Conservation (phyloP, 2,329 filamentous ascomycete genomes). For the Apiospora sp. region DNA sequence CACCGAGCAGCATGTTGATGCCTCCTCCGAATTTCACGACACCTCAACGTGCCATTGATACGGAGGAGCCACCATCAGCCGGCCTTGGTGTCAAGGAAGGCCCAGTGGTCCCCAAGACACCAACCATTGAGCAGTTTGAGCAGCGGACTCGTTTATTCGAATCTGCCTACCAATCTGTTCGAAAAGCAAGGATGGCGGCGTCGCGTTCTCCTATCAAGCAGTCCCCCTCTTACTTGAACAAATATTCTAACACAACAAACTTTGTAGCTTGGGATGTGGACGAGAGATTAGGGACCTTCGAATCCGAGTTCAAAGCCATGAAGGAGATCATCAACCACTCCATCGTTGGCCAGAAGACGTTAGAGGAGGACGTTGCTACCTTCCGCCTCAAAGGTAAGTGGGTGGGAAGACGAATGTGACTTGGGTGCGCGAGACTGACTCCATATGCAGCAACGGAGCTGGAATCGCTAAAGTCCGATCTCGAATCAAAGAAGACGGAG, state of each 20-base stretch:
- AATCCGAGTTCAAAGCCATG: slow-evolving; percentile 75
- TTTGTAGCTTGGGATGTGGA: slow-evolving; percentile 82
- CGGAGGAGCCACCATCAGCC: not conserved
- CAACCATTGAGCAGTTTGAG: slow-evolving; percentile 40
- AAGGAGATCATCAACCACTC: slow-evolving; percentile 76
- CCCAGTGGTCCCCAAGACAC: slow-evolving; percentile 45
- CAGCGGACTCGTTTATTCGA: slow-evolving; percentile 37
- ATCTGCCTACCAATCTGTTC: not conserved
- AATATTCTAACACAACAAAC: slow-evolving; percentile 73
- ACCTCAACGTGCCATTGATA: slow-evolving; percentile 33
- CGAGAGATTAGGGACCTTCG: slow-evolving; percentile 77
- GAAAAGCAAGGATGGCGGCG: slow-evolving; percentile 33
- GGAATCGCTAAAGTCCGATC: slow-evolving; percentile 54
- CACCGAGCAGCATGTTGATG: slow-evolving; percentile 30
- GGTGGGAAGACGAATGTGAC: slow-evolving; percentile 13
- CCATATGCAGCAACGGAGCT: slow-evolving; percentile 53
- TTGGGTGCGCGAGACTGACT: slow-evolving; percentile 31
- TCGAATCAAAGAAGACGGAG: slow-evolving; percentile 55
- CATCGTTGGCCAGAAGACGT: slow-evolving; percentile 69
- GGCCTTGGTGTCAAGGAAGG: not conserved
- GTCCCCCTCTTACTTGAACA: slow-evolving; percentile 65
- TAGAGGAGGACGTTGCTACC: slow-evolving; percentile 77
- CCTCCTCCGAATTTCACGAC: slow-evolving; percentile 37
- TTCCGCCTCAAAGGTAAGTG: slow-evolving; percentile 78
- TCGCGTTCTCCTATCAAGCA: slow-evolving; percentile 57